Base-by-base conservation (phyloP, 257 asterid species). In the Salvia hispanica region DNA sequence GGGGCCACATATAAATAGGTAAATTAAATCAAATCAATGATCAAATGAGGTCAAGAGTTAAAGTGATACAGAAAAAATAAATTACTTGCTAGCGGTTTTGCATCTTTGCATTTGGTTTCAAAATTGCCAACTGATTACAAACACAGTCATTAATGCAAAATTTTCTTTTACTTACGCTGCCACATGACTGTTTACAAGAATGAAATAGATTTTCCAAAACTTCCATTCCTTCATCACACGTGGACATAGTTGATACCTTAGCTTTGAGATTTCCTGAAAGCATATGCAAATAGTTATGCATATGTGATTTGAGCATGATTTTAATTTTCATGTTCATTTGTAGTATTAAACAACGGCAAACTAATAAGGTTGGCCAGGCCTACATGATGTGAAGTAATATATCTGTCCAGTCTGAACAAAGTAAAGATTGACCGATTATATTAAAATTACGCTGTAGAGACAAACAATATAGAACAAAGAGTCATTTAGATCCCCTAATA, bases 141-240 rank as follows among this genome's bases (percentile, higher is more conserved):
- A 40, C 21, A n/a, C 10, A 63, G 4, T 2, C 9, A 5, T 8
- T 33, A 33, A 33, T 64, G 15, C 14, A 16, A 33, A 9, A 64
- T 36, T 25, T 33, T 18, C 7, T 44, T 50, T 5, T 62, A 90
- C 99, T 88, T 76, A 93, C 99, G 80, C 87, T 44, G 80, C 85
- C 48, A 88, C 83, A 54, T 85, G 93, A 74, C 89, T 85, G 69
- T 86, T 88, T 56, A 88, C 96, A 11, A 93, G 88, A 72, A 88
- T 75, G 82, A 93, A 90, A 83, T 93, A 93, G 80, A 88, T 93
- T 84, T 88, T 89, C 98, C 98, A 92, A 69, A 92, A 92, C 74
- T 84, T 89, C 77, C 95, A 79, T 78, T 93, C 96, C 85, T 82
- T 93, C 97, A 93, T 93, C 80, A 80, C 81, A 10, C 91, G 77